phyloP scores from a whole-genome alignment of 1,284 basidiomycete genomes.

The Pholiota adiposa region DNA sequence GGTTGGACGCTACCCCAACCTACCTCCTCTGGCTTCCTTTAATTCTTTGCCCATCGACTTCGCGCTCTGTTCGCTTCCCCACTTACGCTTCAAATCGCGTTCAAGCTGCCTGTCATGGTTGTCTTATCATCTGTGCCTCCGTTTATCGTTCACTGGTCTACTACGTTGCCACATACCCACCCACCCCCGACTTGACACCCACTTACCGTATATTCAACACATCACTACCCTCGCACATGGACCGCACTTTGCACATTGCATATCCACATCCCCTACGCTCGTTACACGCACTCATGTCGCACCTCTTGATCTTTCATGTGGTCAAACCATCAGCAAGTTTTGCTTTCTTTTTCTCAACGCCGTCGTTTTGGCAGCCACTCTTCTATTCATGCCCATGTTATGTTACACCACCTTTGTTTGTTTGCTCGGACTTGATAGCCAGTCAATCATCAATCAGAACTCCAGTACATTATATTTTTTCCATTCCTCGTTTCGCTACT shows the following conservation, averaged over 20 bases:
- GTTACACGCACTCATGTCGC: not conserved
- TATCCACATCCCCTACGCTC: slow-evolving; percentile 5
- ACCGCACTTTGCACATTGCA: not conserved
- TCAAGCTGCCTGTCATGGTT: not conserved
- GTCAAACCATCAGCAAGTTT: not conserved
- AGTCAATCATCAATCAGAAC: not conserved
- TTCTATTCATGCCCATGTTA: not conserved
- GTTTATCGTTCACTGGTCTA: not conserved
- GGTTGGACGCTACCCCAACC: not conserved
- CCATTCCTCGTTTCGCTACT: not conserved
- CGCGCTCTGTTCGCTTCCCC: not conserved
- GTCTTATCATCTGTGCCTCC: not conserved
- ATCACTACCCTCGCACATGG: slow-evolving; percentile 1
- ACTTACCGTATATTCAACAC: not conserved
- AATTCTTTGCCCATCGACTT: not conserved
- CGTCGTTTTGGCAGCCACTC: not conserved
- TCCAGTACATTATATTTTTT: slow-evolving; percentile 5
- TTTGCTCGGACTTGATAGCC: not conserved
- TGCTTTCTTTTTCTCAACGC: not conserved
- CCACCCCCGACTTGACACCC: not conserved
- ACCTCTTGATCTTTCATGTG: not conserved
- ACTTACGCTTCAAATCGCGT: not conserved
- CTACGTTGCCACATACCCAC: not conserved
- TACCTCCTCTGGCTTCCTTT: not conserved
- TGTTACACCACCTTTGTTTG: not conserved